Percentiles rank a stretch among this genome's conserved stretches.
phyloP scores from a whole-genome alignment of 352 stramenopile species.

The Phytophthora crassamura region DNA sequence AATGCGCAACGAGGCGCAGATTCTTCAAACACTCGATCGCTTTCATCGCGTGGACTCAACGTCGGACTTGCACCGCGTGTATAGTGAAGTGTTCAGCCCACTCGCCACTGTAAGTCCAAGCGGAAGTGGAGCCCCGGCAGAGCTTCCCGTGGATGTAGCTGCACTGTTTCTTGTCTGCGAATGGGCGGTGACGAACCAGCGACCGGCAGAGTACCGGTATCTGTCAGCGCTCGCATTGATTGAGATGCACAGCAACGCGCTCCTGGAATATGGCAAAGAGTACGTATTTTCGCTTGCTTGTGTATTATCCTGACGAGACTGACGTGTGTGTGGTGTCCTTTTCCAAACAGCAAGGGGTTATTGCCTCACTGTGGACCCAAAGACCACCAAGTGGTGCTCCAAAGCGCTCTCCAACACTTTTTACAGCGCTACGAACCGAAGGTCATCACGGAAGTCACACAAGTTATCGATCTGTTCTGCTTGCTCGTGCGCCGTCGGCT shows the following conservation, averaged over 20 bases:
- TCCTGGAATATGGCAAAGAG: constrained; percentile 68
- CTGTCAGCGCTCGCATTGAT: constrained; percentile 79
- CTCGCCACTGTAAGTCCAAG: constrained; percentile 37
- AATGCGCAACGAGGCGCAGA: constrained; percentile 79
- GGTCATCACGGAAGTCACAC: constrained; percentile 76
- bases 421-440: constrained; percentile 81
- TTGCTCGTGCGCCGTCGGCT: constrained; percentile 75
- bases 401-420: constrained; percentile 79
- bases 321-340: constrained; percentile 9
- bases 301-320: background rate
- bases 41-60: constrained; percentile 84
- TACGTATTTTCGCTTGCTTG: constrained; percentile 30
- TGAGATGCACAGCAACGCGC: constrained; percentile 80
- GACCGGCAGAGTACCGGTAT: constrained; percentile 84
- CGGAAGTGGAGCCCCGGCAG: constrained; percentile 19
- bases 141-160: constrained; percentile 74
- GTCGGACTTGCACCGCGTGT: constrained; percentile 72
- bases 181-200: constrained; percentile 84
- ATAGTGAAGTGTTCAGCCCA: constrained; percentile 75
- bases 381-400: constrained; percentile 75
- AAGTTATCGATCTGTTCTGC: constrained; percentile 86
- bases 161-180: constrained; percentile 82
- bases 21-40: constrained; percentile 80
- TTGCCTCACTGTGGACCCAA: constrained; percentile 44
- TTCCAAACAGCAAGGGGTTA: constrained; percentile 47